Evolutionary conservation across 805 yeast species (phyloP), one percentile per base, ranked within the genome.

Genomic region (Metschnikowia vanudenii): DNA sequence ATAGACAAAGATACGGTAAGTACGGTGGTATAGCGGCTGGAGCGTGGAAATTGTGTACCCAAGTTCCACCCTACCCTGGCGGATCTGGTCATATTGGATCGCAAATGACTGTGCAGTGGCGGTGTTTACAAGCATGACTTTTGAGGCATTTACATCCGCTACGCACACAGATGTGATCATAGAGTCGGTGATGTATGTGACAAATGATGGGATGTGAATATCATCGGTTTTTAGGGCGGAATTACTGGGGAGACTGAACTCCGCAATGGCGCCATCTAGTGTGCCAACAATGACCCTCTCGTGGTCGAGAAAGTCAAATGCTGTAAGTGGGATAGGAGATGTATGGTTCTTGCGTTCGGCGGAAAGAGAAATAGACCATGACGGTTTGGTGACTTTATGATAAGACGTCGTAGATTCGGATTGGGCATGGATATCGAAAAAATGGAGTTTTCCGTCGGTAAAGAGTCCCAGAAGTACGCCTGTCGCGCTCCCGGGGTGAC

Each of bases 221-320:
- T 45, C 48, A n/a, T 17, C 40, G 11, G 37, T 37, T 2, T 22
- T 32, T 11, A 13, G 10, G n/a, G 29, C 16, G 32, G 34, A 30
- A 12, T 28, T 36, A 16, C 18, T 45, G 28, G 78, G 78, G 1
- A 81, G 54, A 10, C 72, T 66, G 47, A 74, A 82, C 56, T 84
- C 89, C 0, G 81, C 82, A 9, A 85, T 63, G 26, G 67, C 67
- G 0, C 94, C 94, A 43, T 78, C 75, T 2, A 70, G 61, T 4
- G 79, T 74, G 0, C 91, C 92, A 26, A 80, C 78, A 2, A 83
- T 59, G 1, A 85, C 59, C 11, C 58, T 66, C 2, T 68, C 64
- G 4, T 68, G 55, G 9, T 72, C 70, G 4, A 79, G 34, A 63
- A 77, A 78, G 51, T 76, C 82, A 51, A 68, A 75, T 30, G 78